Percentiles rank a stretch among this genome's conserved stretches.
These are phyloP conservation scores for Podila epicladia DNA, from an alignment of 192 early-diverging fungal species.

Conservation along the genomic window DNA sequence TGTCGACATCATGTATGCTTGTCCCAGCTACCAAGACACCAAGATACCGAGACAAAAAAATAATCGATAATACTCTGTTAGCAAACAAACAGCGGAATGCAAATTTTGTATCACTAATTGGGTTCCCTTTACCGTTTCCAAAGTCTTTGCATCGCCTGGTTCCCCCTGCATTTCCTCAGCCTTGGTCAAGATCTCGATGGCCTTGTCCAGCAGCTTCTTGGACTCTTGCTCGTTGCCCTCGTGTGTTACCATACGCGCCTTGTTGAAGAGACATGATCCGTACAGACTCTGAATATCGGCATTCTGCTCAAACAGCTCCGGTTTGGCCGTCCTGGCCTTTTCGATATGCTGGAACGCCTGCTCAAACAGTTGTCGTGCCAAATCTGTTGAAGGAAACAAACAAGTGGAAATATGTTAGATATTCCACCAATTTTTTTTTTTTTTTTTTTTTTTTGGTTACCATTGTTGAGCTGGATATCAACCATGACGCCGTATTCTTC, in stretches of 20 bases:
- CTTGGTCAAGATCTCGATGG: conserved; percentile 32
- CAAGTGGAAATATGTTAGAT: not conserved
- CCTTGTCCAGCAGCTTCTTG: conserved; percentile 16
- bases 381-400: conserved; percentile 8
- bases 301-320: conserved; percentile 21
- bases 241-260: conserved; percentile 21
- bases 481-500: conserved; percentile 42
- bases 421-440: not conserved
- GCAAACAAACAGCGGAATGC: too few relatives aligned
- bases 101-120: too few relatives aligned
- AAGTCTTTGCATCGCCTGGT: conserved; percentile 29
- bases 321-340: conserved; percentile 8
- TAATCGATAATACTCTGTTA: not conserved
- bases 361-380: conserved; percentile 21
- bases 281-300: conserved; percentile 29
- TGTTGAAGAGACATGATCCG: conserved; percentile 41
- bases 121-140: conserved; percentile 21
- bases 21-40: conserved; percentile 43
- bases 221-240: conserved; percentile 23
- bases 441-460: conserved; percentile 7
- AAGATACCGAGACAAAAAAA: not conserved
- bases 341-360: conserved; percentile 31
- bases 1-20: conserved; percentile 53
- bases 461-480: conserved; percentile 27
- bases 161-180: conserved; percentile 35